Percentiles rank a stretch among this genome's conserved stretches.
Evolutionary conservation across 2,329 filamentous ascomycete species (phyloP).

Genomic region (Periconia macrospinosa): DNA sequence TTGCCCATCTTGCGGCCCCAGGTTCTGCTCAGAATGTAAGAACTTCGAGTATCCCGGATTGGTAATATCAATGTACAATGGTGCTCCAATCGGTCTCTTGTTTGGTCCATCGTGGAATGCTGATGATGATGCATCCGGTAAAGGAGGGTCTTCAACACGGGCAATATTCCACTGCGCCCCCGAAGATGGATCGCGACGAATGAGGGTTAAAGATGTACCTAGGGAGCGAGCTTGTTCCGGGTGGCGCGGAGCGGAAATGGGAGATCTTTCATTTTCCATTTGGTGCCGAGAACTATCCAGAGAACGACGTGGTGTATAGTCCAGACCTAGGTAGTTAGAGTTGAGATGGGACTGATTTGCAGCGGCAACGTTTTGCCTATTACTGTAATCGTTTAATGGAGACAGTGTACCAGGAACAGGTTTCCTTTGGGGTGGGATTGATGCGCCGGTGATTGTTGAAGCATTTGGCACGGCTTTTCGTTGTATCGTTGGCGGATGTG

Average conservation of each 20-base stretch:
- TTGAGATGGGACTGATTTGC: slow-evolving; percentile 19
- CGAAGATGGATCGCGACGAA: slow-evolving; percentile 53
- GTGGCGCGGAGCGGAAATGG: slow-evolving; percentile 22
- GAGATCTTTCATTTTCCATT: slow-evolving; percentile 23
- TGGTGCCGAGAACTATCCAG: slow-evolving; percentile 23
- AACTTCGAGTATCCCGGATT: slow-evolving; percentile 65
- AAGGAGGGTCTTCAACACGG: slow-evolving; percentile 50
- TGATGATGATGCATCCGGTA: slow-evolving; percentile 50
- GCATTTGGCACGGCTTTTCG: slow-evolving; percentile 32
- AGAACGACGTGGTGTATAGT: slow-evolving; percentile 26
- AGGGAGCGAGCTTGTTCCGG: slow-evolving; percentile 15
- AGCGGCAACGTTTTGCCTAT: slow-evolving; percentile 30
- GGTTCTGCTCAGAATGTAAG: slow-evolving; percentile 31
- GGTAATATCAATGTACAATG: slow-evolving; percentile 57
- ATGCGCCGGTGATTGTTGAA: slow-evolving; percentile 3
- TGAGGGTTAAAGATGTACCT: slow-evolving; percentile 48
- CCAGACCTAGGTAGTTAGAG: slow-evolving; percentile 15
- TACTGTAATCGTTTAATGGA: slow-evolving; percentile 26
- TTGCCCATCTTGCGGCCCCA: slow-evolving; percentile 11
- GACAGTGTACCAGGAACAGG: slow-evolving; percentile 31
- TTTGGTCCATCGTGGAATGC: slow-evolving; percentile 28
- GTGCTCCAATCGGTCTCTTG: slow-evolving; percentile 44
- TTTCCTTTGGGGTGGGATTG: slow-evolving; percentile 23
- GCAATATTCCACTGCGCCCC: slow-evolving; percentile 56
- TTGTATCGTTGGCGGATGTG: slow-evolving; percentile 23